These are phyloP conservation scores for Stachybotrys chartarum DNA, from an alignment of 2,329 filamentous ascomycete genomes.

Conservation along the genomic window DNA sequence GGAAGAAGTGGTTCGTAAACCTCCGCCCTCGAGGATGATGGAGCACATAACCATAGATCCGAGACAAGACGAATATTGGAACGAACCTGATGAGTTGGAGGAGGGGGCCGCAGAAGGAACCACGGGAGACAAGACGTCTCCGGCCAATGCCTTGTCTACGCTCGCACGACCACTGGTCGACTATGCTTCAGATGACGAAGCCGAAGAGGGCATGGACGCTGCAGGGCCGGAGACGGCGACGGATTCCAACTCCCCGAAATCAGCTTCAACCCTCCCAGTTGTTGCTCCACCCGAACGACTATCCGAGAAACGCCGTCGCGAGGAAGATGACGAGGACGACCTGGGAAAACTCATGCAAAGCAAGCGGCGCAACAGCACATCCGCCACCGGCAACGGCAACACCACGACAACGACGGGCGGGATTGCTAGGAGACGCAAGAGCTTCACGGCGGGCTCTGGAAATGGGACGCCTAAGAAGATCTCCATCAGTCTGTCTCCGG, in stretches of 20 bases:
- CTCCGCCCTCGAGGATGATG: conserved; percentile 49
- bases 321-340: conserved; percentile 90
- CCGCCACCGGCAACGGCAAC: conserved; percentile 37
- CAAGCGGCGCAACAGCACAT: conserved; percentile 51
- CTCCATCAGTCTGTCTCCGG: conserved; percentile 48
- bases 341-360: conserved; percentile 70
- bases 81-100: conserved; percentile 80
- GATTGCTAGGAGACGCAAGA: conserved; percentile 25
- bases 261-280: conserved; percentile 10
- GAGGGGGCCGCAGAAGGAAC: conserved; percentile 45
- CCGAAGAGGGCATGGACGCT: conserved; percentile 47
- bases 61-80: conserved; percentile 91
- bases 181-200: conserved; percentile 89
- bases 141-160: conserved; percentile 54
- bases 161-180: conserved; percentile 74
- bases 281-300: conserved; percentile 67
- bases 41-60: conserved; percentile 69
- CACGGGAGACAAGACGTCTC: conserved; percentile 23
- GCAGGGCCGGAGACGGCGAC: conserved; percentile 29
- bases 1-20: conserved; percentile 43
- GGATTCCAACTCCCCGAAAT: conserved; percentile 23
- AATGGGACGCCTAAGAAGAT: conserved; percentile 44
- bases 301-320: conserved; percentile 81
- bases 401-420: conserved; percentile 24
- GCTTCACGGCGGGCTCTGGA: conserved; percentile 33